Base-by-base conservation (phyloP, 305 asterid species). In the Plantago coronopus region DNA sequence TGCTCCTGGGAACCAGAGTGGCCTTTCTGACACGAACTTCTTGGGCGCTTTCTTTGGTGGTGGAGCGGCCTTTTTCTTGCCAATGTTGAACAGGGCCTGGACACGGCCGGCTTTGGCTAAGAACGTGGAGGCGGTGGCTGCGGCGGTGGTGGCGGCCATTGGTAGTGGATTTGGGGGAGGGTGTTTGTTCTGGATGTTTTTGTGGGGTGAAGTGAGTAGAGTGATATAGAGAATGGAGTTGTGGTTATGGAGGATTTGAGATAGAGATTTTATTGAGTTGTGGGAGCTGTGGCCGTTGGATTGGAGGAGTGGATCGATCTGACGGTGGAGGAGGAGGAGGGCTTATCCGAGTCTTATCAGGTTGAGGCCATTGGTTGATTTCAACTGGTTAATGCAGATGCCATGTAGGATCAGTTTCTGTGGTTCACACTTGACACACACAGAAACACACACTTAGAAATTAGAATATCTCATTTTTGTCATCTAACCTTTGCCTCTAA, bases 1-100 rank as follows among this genome's bases (percentile, higher is more conserved):
- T 17, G 98, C 96, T 18, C 98, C 96, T 0, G 98, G 96, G 61
- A 15, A 91, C 96, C 98, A 91, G 64, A 91, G 57, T 1, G 98
- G 96, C 31, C 98, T 84, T 59, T 84, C 95, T 0, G 90, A 2
- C 62, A 18, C 55, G 56, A 55, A n/a, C 34, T 14, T 55, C 66
- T 88, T 88, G 0, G 88, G 75, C 0, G 94, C 59, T 11, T 86
- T 29, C 46, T 53, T 53, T 20, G 23, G 23, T 0, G 58, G 20
- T 23, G 88, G 76, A 0, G 93, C 59, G 10, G 87, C 29, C 48
- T 77, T 77, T 77, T 88, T 86, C 1, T 4, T 2, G 0, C 89
- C 86, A 76, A 91, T 84, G 0, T 84, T 87, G 73, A 90, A 85
- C 21, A 84, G 64, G 68, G 96, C 95, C 71, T 81, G 96, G 68